phyloP scores from a whole-genome alignment of 305 asterid genomes.

The Vinca major region DNA sequence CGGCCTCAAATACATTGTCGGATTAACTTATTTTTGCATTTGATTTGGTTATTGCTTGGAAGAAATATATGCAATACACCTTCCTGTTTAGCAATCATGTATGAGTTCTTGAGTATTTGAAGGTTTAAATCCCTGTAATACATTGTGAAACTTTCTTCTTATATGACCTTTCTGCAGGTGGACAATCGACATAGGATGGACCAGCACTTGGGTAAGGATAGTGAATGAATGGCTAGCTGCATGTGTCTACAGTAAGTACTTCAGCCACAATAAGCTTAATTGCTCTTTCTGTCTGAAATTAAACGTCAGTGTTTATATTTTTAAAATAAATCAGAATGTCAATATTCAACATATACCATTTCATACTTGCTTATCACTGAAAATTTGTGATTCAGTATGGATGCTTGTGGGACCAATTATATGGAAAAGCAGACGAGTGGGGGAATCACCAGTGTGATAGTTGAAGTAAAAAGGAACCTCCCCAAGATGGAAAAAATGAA shows the following conservation, averaged over 20 bases:
- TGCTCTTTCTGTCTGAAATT: no score
- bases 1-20: no score
- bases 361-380: not conserved
- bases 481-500: not conserved
- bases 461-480: not conserved
- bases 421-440: conserved; percentile 28
- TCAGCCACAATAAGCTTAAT: not conserved
- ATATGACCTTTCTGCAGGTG: conserved; percentile 22
- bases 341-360: not conserved
- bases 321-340: no score
- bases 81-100: not conserved
- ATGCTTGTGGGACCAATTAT: conserved; percentile 33
- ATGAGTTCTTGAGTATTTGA: not conserved
- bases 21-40: not conserved
- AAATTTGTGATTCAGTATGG: conserved; percentile 25
- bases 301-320: no score
- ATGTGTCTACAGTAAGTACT: conserved; percentile 37
- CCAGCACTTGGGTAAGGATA: conserved; percentile 53
- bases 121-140: not conserved
- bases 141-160: not conserved
- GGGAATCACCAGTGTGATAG: conserved; percentile 20
- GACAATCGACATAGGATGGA: conserved; percentile 50
- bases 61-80: not conserved
- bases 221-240: conserved; percentile 50
- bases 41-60: not conserved